Percentiles rank a stretch among this genome's conserved stretches.
Conservation (phyloP, 2,329 filamentous ascomycete species). For the Fusarium stilboides region DNA sequence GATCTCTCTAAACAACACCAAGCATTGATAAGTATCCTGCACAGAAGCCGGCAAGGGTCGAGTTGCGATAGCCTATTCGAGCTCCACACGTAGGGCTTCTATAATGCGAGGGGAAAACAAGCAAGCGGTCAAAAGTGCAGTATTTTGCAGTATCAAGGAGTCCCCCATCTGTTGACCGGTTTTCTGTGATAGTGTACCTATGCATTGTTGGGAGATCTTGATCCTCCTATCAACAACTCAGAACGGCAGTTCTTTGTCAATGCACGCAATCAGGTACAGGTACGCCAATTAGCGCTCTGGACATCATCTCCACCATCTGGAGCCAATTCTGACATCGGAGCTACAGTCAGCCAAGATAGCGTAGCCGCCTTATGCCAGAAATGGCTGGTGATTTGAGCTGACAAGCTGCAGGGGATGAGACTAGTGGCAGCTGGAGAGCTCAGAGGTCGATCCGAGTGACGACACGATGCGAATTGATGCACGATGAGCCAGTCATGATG, state of each 20-base stretch:
- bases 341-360: slow-evolving; percentile 19
- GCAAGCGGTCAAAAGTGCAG: not conserved
- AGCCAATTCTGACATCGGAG: slow-evolving; percentile 16
- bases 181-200: not conserved
- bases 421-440: slow-evolving; percentile 22
- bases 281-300: slow-evolving; percentile 33
- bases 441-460: slow-evolving; percentile 34
- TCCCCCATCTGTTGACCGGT: not conserved
- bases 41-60: too few relatives aligned
- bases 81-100: too few relatives aligned
- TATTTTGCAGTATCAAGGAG: not conserved
- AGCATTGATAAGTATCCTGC: too few relatives aligned
- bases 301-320: slow-evolving; percentile 32
- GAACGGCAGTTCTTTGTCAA: slow-evolving; percentile 6
- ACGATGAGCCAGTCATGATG: slow-evolving; percentile 20
- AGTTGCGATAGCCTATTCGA: too few relatives aligned
- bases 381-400: slow-evolving; percentile 33
- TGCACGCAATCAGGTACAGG: slow-evolving; percentile 32
- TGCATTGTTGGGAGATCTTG: slow-evolving; percentile 26
- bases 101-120: too few relatives aligned
- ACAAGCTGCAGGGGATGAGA: slow-evolving; percentile 37
- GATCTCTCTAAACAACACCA: too few relatives aligned
- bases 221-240: slow-evolving; percentile 19
- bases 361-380: slow-evolving; percentile 27
- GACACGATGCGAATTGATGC: slow-evolving; percentile 24